Base-by-base conservation (phyloP, 768 basidiomycete species). In the Pilatotrama ljubarskyi region DNA sequence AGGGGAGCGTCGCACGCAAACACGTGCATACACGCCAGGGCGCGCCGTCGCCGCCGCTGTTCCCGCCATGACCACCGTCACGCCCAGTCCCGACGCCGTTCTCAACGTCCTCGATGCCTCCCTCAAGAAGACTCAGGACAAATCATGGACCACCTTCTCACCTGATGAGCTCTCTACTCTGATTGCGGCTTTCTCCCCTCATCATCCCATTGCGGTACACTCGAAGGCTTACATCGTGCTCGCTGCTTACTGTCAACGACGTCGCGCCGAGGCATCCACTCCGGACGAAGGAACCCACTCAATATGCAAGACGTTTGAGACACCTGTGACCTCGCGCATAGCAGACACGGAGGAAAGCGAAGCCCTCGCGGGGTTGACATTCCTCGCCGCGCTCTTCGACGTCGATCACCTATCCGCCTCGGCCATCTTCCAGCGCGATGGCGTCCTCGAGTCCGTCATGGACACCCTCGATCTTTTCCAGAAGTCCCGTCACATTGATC, bases 311-410 rank as follows among this genome's bases (percentile, higher is more conserved):
- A 66, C 78, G 14, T 84, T 93, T 63, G 75, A 80, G 22, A 80
- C 83, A 26, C 66, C 76, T 0, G 70, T 90, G 35, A 64, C 80
- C 8, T 71, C 77, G 13, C 76, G 77, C 42, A 76, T 93, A 10
- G 75, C 80, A 35, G 85, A 86, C 44, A 79, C 82, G 2, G 76
- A 82, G 18, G 85, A 90, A 70, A 58, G 68, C 11, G 76, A 78
- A 36, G 72, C 85, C 25, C 73, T 87, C 17, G 73, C 76, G 14
- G 86, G 84, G 11, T 73, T 89, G 38, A 80, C 84, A 1, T 87
- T 93, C 70, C 77, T 94, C 49, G 77, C 81, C n/a, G 91, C 90
- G 0, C 76, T 95, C 18, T 92, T 93, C 68, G 91, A 93, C 69
- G 84, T 93, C n/a, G 91, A 93, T 64, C 81, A 85, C 73, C 75